Conservation (phyloP, 2,329 filamentous ascomycete species). For the Scedosporium dehoogii region DNA sequence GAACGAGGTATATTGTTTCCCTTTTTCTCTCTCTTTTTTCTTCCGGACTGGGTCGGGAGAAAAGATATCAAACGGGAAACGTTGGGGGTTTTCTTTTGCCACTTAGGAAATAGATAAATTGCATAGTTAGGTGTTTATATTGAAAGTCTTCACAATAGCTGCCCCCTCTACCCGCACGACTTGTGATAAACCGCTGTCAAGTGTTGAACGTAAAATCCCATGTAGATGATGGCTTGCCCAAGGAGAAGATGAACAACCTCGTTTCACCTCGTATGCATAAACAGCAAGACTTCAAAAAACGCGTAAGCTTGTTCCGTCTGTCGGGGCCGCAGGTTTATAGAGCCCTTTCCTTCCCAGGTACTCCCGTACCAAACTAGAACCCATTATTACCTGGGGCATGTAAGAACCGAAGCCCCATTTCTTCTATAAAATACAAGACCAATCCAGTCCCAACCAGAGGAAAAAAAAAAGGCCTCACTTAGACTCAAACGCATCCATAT, state of each 20-base stretch:
- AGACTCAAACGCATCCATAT: slow-evolving; percentile 47
- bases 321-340: too few relatives aligned
- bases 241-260: too few relatives aligned
- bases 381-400: too few relatives aligned
- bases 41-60: not conserved
- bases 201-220: too few relatives aligned
- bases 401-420: too few relatives aligned
- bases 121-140: not conserved
- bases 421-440: not conserved
- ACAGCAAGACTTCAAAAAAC: too few relatives aligned
- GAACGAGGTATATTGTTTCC: not conserved
- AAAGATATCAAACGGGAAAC: not conserved
- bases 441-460: not conserved
- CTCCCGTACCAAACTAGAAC: too few relatives aligned
- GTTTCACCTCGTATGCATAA: too few relatives aligned
- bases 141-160: not conserved
- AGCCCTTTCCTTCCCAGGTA: too few relatives aligned
- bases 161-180: not conserved
- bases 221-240: too few relatives aligned
- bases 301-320: too few relatives aligned
- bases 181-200: too few relatives aligned
- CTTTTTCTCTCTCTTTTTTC: not conserved
- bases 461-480: not conserved
- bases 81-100: not conserved
- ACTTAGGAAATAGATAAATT: slow-evolving; percentile 1